Evolutionary conservation across 176 grass and related monocot species (phyloP), one percentile per base, ranked within the genome.

Genomic region (Aegilops speltoides): DNA sequence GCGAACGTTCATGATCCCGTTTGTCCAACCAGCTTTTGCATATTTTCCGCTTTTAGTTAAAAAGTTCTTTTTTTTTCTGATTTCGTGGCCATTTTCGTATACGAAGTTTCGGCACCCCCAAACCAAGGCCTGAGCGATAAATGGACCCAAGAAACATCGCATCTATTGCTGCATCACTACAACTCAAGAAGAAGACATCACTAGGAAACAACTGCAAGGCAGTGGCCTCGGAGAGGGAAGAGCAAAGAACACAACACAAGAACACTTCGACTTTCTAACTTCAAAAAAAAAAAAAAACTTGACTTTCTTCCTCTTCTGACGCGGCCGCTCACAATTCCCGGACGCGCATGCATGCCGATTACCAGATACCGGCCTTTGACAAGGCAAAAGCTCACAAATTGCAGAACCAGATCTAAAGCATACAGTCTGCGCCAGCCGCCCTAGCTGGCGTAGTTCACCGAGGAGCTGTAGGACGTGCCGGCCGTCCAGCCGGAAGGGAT

Each of bases 401-500:
- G 23, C 33, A 10, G 82, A 66, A 23, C 48, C 63, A 81, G 6
- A 73, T 38, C 63, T 29, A 26, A 84, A 17, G 16, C 50, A 19
- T 54, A 28, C 19, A 10, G 19, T 32, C 20, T 2, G 48, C 62
- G 2, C 22, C 45, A 36, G 11, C 43, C 25, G 17, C 19, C 8
- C 15, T 78, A 90, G 48, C n/a, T 48, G 45, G 19, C 57, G 46
- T 85, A 94, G 81, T 94, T 94, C 46, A 7, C 25, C 26, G 46
- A 32, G 73, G 73, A 77, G 46, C 73, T 46, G 26, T 77, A 77
- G 46, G 25, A 32, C 61, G 0, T 73, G 6, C 89, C 92, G 16
- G 92, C 26, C 14, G 68, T 3, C 92, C 92, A 94, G 16, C 87
- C 80, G 7, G 23, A 63, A 7, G 86, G 89, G 74, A 94, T 91